These are phyloP conservation scores for Chenopodium formosanum DNA, from an alignment of 148 eudicot genomes.

Conservation along the genomic window DNA sequence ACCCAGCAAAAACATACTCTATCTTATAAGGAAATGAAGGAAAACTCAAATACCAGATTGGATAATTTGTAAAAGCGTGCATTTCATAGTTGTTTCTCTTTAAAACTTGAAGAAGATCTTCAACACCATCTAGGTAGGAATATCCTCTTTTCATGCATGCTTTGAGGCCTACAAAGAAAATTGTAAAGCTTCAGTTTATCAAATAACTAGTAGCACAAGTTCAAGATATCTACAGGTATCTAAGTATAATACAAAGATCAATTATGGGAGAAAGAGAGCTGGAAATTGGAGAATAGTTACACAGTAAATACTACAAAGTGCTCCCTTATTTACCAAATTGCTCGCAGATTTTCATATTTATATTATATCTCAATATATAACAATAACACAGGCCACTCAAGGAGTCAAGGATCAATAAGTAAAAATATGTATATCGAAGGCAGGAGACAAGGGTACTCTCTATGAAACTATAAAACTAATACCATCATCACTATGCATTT, in stretches of 20 bases:
- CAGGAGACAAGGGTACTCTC: not conserved
- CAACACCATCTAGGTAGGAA: slow-evolving; percentile 67
- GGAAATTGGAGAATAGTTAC: not conserved
- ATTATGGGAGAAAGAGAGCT: not conserved
- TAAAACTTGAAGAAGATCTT: slow-evolving; percentile 55
- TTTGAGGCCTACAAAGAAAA: slow-evolving; percentile 68
- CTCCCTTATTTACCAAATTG: not conserved
- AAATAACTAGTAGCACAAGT: not conserved
- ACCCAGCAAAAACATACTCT: slow-evolving; percentile 1
- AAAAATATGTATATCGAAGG: not conserved
- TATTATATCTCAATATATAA: not conserved
- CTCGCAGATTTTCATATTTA: not conserved
- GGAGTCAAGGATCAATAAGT: not conserved
- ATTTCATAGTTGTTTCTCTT: slow-evolving; percentile 79
- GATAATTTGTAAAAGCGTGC: slow-evolving; percentile 89
- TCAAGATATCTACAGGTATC: not conserved
- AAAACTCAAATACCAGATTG: slow-evolving; percentile 56
- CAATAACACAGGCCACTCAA: not conserved
- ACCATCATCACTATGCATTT: not conserved
- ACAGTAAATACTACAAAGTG: not conserved
- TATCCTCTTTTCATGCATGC: slow-evolving; percentile 68
- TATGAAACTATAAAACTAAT: not conserved
- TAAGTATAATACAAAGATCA: not conserved
- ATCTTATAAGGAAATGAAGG: not conserved
- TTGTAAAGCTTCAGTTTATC: not conserved